Base-by-base conservation (phyloP, 345 rosid genomes). In the Angophora floribunda region DNA sequence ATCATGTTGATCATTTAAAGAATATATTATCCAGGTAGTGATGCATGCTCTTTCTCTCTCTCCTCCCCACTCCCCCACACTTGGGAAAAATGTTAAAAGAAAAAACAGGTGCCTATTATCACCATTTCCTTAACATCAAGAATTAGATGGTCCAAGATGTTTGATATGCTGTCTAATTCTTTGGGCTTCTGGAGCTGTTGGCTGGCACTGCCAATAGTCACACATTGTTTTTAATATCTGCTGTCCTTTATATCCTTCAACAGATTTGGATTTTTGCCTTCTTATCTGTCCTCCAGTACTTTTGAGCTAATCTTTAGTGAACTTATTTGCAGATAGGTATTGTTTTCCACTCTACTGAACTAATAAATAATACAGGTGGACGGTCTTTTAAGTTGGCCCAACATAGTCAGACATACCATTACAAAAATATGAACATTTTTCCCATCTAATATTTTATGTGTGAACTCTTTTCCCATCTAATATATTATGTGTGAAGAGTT, bases 1-100 rank as follows among this genome's bases (percentile, higher is more conserved):
- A 95, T 91, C 99, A 97, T 88, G 95, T 97, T 30, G 99, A 98
- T 50, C 99, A 96, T 87, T 94, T 96, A 9, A 97, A 94, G 95
- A 90, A 84, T 52, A 85, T 96, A 41, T 94, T 96, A 12, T 85
- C 90, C 88, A 93, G 96, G 99, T 96, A 91, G 75, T 13, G 41
- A n/a, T 63, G 75, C 75, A 63, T n/a, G 36, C 36, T n/a, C 41
- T 63, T 41, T 63, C 75, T 63, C 70, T 63, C 70, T 61, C 70
- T 6, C 75, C 32, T 4, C 24, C 63, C 67, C 32, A 59, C 8
- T 1, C 70, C 5, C 1, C 16, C 11, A 9, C 5, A 0, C 0
- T 5, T 1, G 17, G 32, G 21, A n/a, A 28, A 52, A 63, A 63
- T 3, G 16, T 63, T 13, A 28, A 63, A 63, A 63, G 10, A 63